Evolutionary conservation across 1,139 yeast genomes (phyloP).

Genomic region (Taiozyma sp.): DNA sequence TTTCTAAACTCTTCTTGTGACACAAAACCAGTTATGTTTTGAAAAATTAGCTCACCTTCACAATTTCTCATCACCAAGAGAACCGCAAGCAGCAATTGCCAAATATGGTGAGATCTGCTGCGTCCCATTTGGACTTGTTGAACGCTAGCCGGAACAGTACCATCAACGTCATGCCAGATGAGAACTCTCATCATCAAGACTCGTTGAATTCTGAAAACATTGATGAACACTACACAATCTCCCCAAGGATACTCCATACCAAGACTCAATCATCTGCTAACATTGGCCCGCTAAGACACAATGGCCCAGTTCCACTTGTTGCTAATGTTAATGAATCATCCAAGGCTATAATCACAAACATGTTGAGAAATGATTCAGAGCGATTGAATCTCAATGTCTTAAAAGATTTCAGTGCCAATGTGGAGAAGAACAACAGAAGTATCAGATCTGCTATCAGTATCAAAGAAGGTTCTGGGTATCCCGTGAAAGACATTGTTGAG

Average conservation of each 20-base stretch:
- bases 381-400: background rate
- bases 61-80: background rate
- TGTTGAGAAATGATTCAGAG: background rate
- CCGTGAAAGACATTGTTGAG: background rate
- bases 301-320: background rate
- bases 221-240: background rate
- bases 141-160: background rate
- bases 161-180: background rate
- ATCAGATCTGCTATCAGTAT: background rate
- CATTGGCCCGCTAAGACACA: background rate
- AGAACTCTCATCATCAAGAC: slow-evolving; percentile 3
- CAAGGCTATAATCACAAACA: background rate
- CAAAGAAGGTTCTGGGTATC: background rate
- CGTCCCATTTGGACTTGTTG: background rate
- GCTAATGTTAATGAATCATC: background rate
- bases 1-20: background rate
- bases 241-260: background rate
- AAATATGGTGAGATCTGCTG: background rate
- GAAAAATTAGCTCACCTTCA: background rate
- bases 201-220: background rate
- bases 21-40: background rate
- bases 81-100: background rate
- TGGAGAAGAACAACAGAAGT: background rate
- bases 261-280: background rate
- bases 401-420: background rate